A percentile compares a stretch with the other conserved stretches of the same genome.
Evolutionary conservation across 1,284 basidiomycete species (phyloP).

Genomic region (Boletellus dicymbophilus): DNA sequence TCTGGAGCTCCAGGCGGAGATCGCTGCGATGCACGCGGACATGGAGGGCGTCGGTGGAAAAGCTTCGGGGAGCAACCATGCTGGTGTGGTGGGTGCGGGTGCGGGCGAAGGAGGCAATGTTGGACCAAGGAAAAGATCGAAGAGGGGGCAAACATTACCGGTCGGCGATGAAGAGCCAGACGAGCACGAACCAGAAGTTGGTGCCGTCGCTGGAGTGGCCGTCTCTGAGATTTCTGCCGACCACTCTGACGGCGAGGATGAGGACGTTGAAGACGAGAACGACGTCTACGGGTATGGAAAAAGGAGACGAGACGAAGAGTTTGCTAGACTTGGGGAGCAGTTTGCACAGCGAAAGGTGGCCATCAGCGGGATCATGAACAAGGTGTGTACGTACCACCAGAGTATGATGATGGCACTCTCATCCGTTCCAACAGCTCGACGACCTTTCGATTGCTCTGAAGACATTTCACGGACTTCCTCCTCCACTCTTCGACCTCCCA

Average conservation of each 20-base stretch:
- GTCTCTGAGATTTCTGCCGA: constrained; percentile 27
- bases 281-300: constrained; percentile 42
- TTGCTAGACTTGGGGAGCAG: constrained; percentile 60
- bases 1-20: constrained; percentile 66
- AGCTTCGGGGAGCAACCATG: constrained; percentile 29
- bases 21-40: constrained; percentile 68
- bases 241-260: constrained; percentile 36
- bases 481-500: constrained; percentile 41
- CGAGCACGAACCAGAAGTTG: constrained; percentile 16
- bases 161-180: constrained; percentile 30
- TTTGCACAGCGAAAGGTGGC: constrained; percentile 68
- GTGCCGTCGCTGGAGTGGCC: not conserved
- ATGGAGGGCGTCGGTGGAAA: constrained; percentile 61
- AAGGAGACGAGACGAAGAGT: constrained; percentile 60
- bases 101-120: constrained; percentile 3
- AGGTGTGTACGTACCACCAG: constrained; percentile 47
- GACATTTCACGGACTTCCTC: constrained; percentile 46
- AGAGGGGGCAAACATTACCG: constrained; percentile 25
- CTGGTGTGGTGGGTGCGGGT: not conserved
- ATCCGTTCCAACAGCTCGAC: constrained; percentile 38
- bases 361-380: constrained; percentile 70
- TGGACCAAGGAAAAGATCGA: constrained; percentile 13
- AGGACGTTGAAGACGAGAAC: constrained; percentile 49
- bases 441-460: constrained; percentile 46
- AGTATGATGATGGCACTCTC: not conserved